phyloP scores from a whole-genome alignment of 805 yeast genomes.

The Ogataea parapolymorpha region DNA sequence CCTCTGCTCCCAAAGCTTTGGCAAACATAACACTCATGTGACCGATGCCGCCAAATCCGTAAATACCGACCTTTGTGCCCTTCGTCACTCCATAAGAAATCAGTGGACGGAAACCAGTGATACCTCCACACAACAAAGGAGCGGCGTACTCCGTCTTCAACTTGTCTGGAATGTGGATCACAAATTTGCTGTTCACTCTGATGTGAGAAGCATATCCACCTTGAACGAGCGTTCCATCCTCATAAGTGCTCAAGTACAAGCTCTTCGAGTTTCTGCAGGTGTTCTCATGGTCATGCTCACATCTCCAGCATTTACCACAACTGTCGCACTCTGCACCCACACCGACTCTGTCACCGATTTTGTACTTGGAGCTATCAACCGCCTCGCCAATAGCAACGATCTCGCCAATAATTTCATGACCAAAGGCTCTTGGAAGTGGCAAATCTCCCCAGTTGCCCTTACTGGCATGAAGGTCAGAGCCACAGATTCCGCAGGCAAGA shows the following conservation, averaged over 20 bases:
- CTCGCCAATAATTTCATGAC: conserved; percentile 65
- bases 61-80: conserved; percentile 50
- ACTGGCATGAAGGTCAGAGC: conserved; percentile 55
- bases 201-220: conserved; percentile 73
- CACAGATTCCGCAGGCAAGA: conserved; percentile 53
- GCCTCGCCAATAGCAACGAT: conserved; percentile 57
- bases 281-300: conserved; percentile 49
- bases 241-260: conserved; percentile 35
- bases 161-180: conserved; percentile 58
- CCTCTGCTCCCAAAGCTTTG: conserved; percentile 61
- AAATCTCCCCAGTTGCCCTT: conserved; percentile 45
- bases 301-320: conserved; percentile 61
- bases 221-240: conserved; percentile 37
- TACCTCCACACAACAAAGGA: conserved; percentile 75
- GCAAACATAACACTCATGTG: conserved; percentile 61
- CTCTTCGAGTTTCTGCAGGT: conserved; percentile 36
- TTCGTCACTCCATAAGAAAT: conserved; percentile 39
- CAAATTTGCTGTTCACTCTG: conserved; percentile 61
- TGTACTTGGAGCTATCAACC: conserved; percentile 39
- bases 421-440: conserved; percentile 38
- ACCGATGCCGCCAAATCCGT: conserved; percentile 68
- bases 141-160: conserved; percentile 56
- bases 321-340: conserved; percentile 68
- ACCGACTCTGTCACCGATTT: conserved; percentile 77
- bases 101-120: conserved; percentile 69